phyloP scores from a whole-genome alignment of 1,284 basidiomycete genomes.

The Melampsora americana region DNA sequence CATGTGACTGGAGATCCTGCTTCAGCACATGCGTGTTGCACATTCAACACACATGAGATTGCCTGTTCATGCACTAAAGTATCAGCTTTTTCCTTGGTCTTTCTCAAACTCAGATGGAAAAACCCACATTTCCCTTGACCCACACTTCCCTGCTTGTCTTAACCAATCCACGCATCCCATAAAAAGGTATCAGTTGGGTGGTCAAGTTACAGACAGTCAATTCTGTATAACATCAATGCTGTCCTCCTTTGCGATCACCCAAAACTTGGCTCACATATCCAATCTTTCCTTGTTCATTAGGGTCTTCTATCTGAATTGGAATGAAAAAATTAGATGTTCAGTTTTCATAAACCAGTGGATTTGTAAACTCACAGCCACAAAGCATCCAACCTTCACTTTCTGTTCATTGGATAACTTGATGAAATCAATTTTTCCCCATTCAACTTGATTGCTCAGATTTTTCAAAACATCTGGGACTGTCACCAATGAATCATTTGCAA shows the following conservation, averaged over 20 bases:
- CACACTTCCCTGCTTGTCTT: neutral
- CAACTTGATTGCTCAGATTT: too few relatives aligned
- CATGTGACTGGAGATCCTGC: neutral
- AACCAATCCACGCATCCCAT: neutral
- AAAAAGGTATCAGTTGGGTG: neutral
- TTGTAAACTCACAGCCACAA: too few relatives aligned
- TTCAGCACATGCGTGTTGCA: neutral
- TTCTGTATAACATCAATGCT: neutral
- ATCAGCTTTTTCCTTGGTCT: neutral
- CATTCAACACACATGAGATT: neutral
- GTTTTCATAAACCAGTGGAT: too few relatives aligned
- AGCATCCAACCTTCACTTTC: too few relatives aligned
- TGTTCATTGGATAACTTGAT: too few relatives aligned
- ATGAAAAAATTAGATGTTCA: neutral
- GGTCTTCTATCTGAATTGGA: neutral
- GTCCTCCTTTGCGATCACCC: neutral
- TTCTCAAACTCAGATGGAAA: neutral
- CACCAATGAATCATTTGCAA: too few relatives aligned
- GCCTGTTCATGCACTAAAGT: neutral
- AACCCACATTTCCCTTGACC: neutral
- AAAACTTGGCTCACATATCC: neutral
- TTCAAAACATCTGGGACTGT: too few relatives aligned
- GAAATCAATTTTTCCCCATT: too few relatives aligned
- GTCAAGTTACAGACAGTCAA: conserved; percentile 1
- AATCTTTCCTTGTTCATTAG: neutral